Evolutionary conservation across 179 eudicot genomes (phyloP), one percentile per base, ranked within the genome.

Genomic region (Silene vulgaris): DNA sequence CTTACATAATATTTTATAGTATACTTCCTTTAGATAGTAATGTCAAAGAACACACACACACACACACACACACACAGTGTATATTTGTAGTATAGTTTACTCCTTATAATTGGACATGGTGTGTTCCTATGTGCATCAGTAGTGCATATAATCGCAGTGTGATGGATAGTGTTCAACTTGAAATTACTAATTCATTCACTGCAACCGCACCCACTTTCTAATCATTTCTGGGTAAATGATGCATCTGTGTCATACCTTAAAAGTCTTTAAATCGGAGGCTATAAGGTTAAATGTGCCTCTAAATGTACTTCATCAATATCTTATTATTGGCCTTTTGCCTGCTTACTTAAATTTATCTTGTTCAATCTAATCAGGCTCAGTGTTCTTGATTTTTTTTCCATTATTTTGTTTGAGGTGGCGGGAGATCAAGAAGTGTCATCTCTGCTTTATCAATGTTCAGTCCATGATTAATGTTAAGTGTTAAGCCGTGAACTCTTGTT

Each of bases 401-500:
- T 43, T 43, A 43, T 12, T 43, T 43, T 32, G n/a, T 66, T 66
- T 14, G 3, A 6, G 43, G 12, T 29, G 64, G 35, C 65, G 50
- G 30, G 50, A 19, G 50, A 12, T n/a, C 17, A n/a, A 68, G 40
- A 68, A 48, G 3, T 66, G 21, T 28, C 16, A 17, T 5, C 65
- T 74, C 17, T 32, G 19, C 21, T 63, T 56, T 64, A 21, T 62
- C 45, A 43, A 32, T 70, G 20, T 65, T 59, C 17, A 77, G 66
- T 71, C 26, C 30, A 11, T 37, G 52, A 63, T 61, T 69, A 20
- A 68, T 68, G 5, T 11, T 43, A 20, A 35, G 13, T 65, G 56
- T 74, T 71, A 17, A 43, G 40, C 12, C 14, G 26, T 16, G 54
- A 56, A 26, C 20, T 72, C 45, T 30, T 45, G n/a, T 56, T 68